Conservation (phyloP, 106 monocot genomes). For the Dactylorhiza incarnata region DNA sequence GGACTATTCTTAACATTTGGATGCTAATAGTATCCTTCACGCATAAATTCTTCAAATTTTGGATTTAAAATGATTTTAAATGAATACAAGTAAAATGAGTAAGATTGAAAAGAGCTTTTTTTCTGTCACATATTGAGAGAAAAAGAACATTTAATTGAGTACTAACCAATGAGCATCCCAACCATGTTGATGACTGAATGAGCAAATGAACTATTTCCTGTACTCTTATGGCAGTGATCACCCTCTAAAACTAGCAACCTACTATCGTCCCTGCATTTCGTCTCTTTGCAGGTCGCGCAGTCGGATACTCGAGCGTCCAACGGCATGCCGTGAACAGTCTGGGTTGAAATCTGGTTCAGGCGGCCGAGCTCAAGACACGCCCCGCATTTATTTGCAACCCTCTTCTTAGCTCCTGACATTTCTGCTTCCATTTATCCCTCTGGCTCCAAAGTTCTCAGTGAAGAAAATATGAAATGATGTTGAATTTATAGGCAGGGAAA, state of each 20-base stretch:
- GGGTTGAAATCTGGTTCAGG: conserved; percentile 31
- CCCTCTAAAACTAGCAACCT: not conserved
- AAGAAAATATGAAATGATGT: not conserved
- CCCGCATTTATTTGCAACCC: not conserved
- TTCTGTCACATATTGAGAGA: not conserved
- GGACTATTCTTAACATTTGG: too few relatives aligned
- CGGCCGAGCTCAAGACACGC: not conserved
- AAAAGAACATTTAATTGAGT: not conserved
- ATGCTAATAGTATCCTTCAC: too few relatives aligned
- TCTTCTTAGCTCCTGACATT: not conserved
- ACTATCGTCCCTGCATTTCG: conserved; percentile 27
- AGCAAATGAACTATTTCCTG: conserved; percentile 47
- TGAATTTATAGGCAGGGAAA: not conserved
- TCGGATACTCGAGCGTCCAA: conserved; percentile 25
- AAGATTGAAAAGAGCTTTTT: not conserved
- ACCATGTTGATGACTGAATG: conserved; percentile 86
- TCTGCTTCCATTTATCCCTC: not conserved
- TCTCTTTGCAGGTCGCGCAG: conserved; percentile 42
- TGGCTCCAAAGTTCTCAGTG: not conserved
- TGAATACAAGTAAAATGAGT: not conserved
- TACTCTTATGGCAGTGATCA: conserved; percentile 21
- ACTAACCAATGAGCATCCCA: conserved; percentile 75
- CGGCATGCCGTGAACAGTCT: conserved; percentile 33
- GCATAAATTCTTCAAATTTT: not conserved
- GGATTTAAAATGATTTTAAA: not conserved